Evolutionary conservation across 108 stramenopile genomes (phyloP).

Genomic region (Parietichytrium sp.): DNA sequence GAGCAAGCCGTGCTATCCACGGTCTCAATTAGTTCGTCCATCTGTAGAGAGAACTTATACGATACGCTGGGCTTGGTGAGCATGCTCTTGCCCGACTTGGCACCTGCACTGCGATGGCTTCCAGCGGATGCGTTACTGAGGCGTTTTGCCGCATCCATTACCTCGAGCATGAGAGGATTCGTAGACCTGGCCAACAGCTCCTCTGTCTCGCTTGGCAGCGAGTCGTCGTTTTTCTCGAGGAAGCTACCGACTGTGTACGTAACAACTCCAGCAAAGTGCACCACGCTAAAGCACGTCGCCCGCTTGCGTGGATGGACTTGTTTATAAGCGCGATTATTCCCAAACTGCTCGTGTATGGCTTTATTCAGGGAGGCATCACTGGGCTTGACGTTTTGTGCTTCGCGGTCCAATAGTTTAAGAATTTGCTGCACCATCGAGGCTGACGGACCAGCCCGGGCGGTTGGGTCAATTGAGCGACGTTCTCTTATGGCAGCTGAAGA

Average conservation of each 20-base stretch:
- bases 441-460: not conserved
- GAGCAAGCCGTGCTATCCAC: constrained; percentile 53
- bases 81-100: not conserved
- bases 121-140: not conserved
- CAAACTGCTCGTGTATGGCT: not conserved
- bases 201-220: constrained; percentile 38
- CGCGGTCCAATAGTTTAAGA: constrained; percentile 12
- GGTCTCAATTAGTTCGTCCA: constrained; percentile 47
- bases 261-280: constrained; percentile 66
- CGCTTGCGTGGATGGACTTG: constrained; percentile 40
- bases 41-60: constrained; percentile 46
- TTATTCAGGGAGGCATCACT: not conserved
- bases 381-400: not conserved
- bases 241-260: constrained; percentile 58
- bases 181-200: not conserved
- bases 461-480: too few species aligned
- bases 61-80: constrained; percentile 54
- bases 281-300: constrained; percentile 50
- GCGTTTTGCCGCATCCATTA: not conserved
- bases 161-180: not conserved
- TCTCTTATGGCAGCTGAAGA: constrained; percentile 72
- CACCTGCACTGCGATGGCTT: not conserved
- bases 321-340: not conserved
- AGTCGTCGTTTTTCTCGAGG: constrained; percentile 67
- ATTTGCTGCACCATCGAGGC: not conserved